These are phyloP conservation scores for Misopates orontium DNA, from an alignment of 257 asterid species.

Conservation along the genomic window DNA sequence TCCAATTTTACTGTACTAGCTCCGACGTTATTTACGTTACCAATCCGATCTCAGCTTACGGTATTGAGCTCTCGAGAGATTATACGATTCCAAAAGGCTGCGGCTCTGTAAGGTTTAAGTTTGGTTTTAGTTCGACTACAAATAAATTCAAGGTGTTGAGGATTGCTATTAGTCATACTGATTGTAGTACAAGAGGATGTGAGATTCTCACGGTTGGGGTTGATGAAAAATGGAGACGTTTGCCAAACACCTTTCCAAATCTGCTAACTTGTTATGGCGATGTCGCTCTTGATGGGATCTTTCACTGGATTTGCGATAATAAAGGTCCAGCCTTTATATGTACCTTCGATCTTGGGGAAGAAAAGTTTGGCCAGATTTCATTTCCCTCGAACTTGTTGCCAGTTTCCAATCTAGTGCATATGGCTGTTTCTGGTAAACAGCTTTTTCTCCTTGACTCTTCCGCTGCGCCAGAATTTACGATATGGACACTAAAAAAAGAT, in stretches of 20 bases:
- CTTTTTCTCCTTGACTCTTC: neutral
- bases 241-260: neutral
- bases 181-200: neutral
- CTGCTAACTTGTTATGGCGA: too few species aligned
- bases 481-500: too few species aligned
- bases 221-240: slow-evolving; percentile 14
- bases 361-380: neutral
- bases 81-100: neutral
- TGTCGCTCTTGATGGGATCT: slow-evolving; percentile 1
- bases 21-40: neutral
- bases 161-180: neutral
- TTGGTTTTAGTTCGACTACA: neutral
- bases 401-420: neutral
- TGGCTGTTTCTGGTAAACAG: slow-evolving; percentile 5
- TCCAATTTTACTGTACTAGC: neutral
- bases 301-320: slow-evolving; percentile 15
- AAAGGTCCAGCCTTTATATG: neutral
- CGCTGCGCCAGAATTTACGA: neutral
- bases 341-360: slow-evolving; percentile 8
- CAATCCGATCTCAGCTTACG: too few species aligned
- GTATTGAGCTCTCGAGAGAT: slow-evolving; percentile 10
- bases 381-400: neutral
- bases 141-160: slow-evolving; percentile 12
- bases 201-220: slow-evolving; percentile 24
- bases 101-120: too few species aligned